Evolutionary conservation across 192 early-diverging fungal species (phyloP).

Genomic region (Mortierella alpina): DNA sequence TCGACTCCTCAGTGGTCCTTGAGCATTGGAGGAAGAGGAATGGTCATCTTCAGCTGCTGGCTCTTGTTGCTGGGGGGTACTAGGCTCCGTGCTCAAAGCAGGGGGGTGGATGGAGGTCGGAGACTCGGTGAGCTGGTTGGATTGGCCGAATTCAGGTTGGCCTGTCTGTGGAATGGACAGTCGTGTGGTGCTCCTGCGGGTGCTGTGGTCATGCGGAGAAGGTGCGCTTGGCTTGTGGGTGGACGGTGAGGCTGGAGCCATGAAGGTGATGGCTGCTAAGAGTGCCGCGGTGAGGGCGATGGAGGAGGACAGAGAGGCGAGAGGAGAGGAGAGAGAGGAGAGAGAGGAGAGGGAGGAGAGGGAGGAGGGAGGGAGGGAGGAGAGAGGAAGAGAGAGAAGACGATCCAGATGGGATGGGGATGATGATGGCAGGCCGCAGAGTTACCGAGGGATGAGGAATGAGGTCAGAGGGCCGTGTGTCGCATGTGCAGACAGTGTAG

Average conservation of each 20-base stretch:
- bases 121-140: too few species aligned
- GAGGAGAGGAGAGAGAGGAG: not conserved
- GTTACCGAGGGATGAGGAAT: not conserved
- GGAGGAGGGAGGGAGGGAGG: not conserved
- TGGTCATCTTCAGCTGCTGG: not conserved
- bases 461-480: not conserved
- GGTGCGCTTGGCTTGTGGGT: too few species aligned
- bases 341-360: not conserved
- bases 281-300: not conserved
- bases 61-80: too few species aligned
- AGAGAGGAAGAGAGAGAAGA: too few species aligned
- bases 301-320: not conserved
- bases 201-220: too few species aligned
- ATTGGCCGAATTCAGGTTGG: too few species aligned
- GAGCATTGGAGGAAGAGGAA: not conserved
- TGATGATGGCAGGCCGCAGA: not conserved
- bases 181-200: too few species aligned
- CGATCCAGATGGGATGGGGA: not conserved
- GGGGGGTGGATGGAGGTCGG: too few species aligned
- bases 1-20: slow-evolving; percentile 7
- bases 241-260: too few species aligned
- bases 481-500: not conserved
- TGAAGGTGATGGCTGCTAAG: not conserved
- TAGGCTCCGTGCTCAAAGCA: too few species aligned
- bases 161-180: too few species aligned